Evolutionary conservation across 1,284 basidiomycete species (phyloP).

Genomic region (Ceratobasidium sp.): DNA sequence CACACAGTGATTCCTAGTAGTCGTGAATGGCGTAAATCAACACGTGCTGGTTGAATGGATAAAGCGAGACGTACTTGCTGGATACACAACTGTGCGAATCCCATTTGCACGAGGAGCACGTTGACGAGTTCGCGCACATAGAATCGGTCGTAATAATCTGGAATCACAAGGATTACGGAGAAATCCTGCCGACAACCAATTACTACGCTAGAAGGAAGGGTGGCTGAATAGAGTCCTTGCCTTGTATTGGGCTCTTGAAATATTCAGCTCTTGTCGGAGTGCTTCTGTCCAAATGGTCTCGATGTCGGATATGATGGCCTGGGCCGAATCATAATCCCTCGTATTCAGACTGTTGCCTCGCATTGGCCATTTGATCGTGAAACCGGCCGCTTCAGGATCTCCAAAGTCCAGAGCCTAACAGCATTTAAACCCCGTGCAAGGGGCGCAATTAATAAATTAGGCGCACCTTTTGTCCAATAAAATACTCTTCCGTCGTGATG

Average conservation of each 20-base stretch:
- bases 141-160: slow-evolving; percentile 86
- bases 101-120: slow-evolving; percentile 80
- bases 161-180: slow-evolving; percentile 89
- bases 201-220: background rate
- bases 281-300: slow-evolving; percentile 71
- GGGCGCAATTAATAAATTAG: background rate
- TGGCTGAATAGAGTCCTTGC: slow-evolving; percentile 52
- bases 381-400: slow-evolving; percentile 70
- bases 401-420: slow-evolving; percentile 73
- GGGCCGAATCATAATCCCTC: slow-evolving; percentile 67
- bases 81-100: slow-evolving; percentile 89
- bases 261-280: slow-evolving; percentile 67
- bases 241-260: slow-evolving; percentile 66
- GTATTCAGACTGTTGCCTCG: slow-evolving; percentile 79
- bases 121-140: slow-evolving; percentile 85
- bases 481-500: slow-evolving; percentile 50
- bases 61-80: slow-evolving; percentile 69
- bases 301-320: slow-evolving; percentile 78
- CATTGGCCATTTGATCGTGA: slow-evolving; percentile 79
- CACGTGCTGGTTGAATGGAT: background rate
- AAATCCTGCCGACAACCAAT: slow-evolving; percentile 64
- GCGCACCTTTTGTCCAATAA: slow-evolving; percentile 75
- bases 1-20: slow-evolving; percentile 88
- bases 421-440: slow-evolving; percentile 38
- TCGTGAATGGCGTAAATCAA: background rate